phyloP scores from a whole-genome alignment of 495 filamentous ascomycete species.

The Venustampulla echinocandica region DNA sequence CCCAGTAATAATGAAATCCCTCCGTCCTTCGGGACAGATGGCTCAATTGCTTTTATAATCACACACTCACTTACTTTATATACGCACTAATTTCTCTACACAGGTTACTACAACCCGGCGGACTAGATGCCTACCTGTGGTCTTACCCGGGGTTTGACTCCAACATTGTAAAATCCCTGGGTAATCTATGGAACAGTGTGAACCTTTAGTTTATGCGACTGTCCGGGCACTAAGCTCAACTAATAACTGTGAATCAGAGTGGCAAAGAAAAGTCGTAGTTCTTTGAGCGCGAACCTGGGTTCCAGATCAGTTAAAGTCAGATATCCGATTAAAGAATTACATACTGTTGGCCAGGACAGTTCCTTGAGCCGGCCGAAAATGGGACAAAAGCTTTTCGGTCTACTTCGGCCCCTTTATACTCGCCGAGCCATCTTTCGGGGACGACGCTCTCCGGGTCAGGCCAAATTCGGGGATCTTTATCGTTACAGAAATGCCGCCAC shows the following conservation, averaged over 20 bases:
- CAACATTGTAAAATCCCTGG: constrained; percentile 15
- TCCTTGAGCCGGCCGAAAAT: constrained; percentile 39
- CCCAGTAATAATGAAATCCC: no score
- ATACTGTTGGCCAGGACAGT: constrained; percentile 42
- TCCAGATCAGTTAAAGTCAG: background rate
- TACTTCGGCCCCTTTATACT: constrained; percentile 25
- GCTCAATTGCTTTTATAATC: no score
- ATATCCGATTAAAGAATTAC: background rate
- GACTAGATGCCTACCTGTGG: no score
- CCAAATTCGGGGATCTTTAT: constrained; percentile 24
- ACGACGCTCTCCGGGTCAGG: constrained; percentile 27
- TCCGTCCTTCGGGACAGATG: no score
- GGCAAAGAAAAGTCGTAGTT: constrained; percentile 12
- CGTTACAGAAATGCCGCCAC: constrained; percentile 8
- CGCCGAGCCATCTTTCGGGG: constrained; percentile 35
- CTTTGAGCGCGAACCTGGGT: constrained; percentile 14
- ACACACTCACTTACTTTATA: no score
- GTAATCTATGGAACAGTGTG: constrained; percentile 18
- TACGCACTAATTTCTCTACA: no score
- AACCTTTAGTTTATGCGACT: constrained; percentile 14
- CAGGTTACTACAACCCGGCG: no score
- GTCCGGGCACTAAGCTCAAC: constrained; percentile 10
- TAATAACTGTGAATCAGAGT: constrained; percentile 11
- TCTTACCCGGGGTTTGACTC: no score
- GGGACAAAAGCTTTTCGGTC: constrained; percentile 31